Evolutionary conservation across 495 filamentous ascomycete species (phyloP), one percentile per base, ranked within the genome.

Genomic region (Daldinia decipiens): DNA sequence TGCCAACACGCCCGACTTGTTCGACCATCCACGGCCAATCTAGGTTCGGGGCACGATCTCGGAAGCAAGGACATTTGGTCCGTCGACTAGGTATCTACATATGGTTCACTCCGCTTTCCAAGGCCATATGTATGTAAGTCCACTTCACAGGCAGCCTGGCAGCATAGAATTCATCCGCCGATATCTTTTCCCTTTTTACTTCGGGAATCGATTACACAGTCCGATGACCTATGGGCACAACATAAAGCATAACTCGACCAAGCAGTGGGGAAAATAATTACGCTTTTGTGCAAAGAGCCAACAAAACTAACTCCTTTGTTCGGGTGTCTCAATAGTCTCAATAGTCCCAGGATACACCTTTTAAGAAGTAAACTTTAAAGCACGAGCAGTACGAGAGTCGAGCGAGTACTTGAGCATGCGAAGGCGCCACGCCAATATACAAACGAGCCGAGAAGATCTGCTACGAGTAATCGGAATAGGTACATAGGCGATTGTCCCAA

Each of bases 1-100:
- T 57, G 58, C 32, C 54, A 43, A 24, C 47, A 62, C 40, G 34
- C 19, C 47, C 65, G 47, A 40, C 51, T 19, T 24, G 17, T 58
- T 68, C 47, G 15, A 53, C 38, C 36, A 55, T 45, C 51, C 27
- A 38, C 15, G 38, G 34, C 21, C 55, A 12, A 59, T 66, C 31
- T 54, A 59, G 55, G 47, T 60, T 50, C 27, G 43, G 43, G 19
- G 19, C 43, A 24, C 21, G 43, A 21, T 47, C 19, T 47, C 43
- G 43, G 43, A 47, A 47, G 43, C 43, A 24, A 47, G 43, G 19
- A 47, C 43, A 24, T 24, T 47, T 47, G 43, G 43, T 12, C 43
- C 43, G 43, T 24, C 43, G 43, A 53, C 50, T 31, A 31, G 50
- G 50, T 53, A 53, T 26, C 26, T n/a, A 27, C 17, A 24, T 47